Evolutionary conservation across 129 eudicot species (phyloP).

Genomic region (Mikania micrantha): DNA sequence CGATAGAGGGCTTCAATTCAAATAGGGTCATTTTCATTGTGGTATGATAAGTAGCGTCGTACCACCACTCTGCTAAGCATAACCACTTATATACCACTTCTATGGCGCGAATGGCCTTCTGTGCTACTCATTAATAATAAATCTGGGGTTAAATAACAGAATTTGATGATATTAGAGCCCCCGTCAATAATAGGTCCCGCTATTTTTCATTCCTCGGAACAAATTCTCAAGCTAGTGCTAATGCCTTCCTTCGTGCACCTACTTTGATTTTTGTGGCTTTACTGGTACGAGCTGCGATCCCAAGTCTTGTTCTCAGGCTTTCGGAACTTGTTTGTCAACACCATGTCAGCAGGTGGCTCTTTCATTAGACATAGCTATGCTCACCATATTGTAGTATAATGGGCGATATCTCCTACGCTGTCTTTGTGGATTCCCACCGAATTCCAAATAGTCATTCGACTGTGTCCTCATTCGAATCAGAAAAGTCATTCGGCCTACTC

Average conservation of each 20-base stretch:
- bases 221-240: no score
- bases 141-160: neutral
- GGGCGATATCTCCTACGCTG: no score
- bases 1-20: no score
- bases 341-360: no score
- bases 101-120: no score
- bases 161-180: neutral
- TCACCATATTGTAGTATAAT: no score
- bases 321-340: neutral
- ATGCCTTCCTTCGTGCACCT: neutral
- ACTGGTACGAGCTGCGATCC: neutral
- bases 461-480: no score
- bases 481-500: no score
- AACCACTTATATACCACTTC: neutral
- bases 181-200: neutral
- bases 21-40: neutral
- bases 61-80: neutral
- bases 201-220: neutral
- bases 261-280: conserved; percentile 8
- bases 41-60: conserved; percentile 3
- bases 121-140: neutral
- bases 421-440: no score
- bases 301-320: conserved; percentile 6
- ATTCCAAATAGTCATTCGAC: no score
- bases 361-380: no score